Conservation (phyloP, 495 filamentous ascomycete species). For the Amphirosellinia nigrospora region DNA sequence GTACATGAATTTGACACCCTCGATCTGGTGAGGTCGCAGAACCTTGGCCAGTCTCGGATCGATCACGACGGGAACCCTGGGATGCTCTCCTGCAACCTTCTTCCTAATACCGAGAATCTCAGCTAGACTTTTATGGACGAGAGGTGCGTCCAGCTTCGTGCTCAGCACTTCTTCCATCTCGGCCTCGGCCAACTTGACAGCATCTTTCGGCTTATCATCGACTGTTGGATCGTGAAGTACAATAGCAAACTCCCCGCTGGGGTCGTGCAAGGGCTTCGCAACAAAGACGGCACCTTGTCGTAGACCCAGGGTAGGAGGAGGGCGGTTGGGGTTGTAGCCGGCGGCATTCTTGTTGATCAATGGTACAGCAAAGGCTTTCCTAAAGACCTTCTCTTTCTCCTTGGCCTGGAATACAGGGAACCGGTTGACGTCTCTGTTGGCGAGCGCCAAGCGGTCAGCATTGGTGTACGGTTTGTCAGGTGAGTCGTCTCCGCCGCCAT, state of each 20-base stretch:
- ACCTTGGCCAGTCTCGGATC: slow-evolving; percentile 92
- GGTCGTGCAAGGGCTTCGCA: slow-evolving; percentile 91
- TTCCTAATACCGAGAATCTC: slow-evolving; percentile 97
- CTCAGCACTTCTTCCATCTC: slow-evolving; percentile 56
- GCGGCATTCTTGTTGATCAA: slow-evolving; percentile 78
- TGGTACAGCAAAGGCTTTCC: slow-evolving; percentile 83
- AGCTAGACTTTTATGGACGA: slow-evolving; percentile 91
- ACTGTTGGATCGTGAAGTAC: slow-evolving; percentile 95
- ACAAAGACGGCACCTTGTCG: slow-evolving; percentile 83
- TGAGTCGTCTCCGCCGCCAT: slow-evolving; percentile 68
- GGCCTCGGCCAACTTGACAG: slow-evolving; percentile 56
- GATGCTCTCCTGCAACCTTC: slow-evolving; percentile 75
- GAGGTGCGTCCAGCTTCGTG: slow-evolving; percentile 73
- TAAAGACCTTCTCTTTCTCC: slow-evolving; percentile 83
- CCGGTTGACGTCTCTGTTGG: slow-evolving; percentile 84
- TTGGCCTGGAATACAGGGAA: slow-evolving; percentile 91
- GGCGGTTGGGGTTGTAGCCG: slow-evolving; percentile 75
- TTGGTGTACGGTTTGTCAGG: slow-evolving; percentile 86
- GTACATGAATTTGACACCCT: slow-evolving; percentile 98
- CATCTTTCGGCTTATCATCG: slow-evolving; percentile 74
- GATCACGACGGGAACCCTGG: slow-evolving; percentile 95
- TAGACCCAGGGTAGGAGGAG: slow-evolving; percentile 86
- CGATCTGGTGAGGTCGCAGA: slow-evolving; percentile 94
- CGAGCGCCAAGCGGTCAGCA: slow-evolving; percentile 83
- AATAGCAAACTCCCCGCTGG: slow-evolving; percentile 94